phyloP scores from a whole-genome alignment of 257 asterid species.

The Lithospermum erythrorhizon region DNA sequence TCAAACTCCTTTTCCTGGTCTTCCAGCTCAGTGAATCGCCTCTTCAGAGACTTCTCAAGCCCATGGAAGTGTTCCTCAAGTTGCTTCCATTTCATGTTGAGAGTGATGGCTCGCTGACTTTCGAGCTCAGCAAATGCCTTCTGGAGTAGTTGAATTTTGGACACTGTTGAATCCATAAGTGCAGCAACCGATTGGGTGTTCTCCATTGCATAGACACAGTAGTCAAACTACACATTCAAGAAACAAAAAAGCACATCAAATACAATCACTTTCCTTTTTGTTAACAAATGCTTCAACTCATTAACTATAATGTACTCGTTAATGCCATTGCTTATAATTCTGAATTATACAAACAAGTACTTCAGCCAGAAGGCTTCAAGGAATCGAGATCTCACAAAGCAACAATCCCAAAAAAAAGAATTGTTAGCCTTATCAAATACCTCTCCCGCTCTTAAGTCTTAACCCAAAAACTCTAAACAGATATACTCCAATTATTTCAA shows the following conservation, averaged over 20 bases:
- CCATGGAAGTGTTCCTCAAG: constrained; percentile 93
- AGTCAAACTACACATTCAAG: background rate
- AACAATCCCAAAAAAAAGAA: too few species aligned
- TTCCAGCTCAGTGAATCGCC: constrained; percentile 90
- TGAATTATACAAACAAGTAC: too few species aligned
- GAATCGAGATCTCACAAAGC: too few species aligned
- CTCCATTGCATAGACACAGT: constrained; percentile 53
- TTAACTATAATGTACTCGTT: too few species aligned
- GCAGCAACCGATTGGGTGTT: constrained; percentile 43
- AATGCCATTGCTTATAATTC: too few species aligned
- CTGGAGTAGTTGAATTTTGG: constrained; percentile 83
- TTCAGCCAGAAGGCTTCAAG: too few species aligned
- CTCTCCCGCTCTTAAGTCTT: too few species aligned
- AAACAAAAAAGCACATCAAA: constrained; percentile 10
- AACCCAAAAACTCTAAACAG: too few species aligned
- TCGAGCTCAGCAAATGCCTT: constrained; percentile 96
- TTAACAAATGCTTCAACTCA: too few species aligned
- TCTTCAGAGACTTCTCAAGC: constrained; percentile 86
- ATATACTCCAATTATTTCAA: too few species aligned
- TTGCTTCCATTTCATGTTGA: constrained; percentile 89
- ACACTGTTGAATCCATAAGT: constrained; percentile 65
- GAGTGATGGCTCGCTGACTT: constrained; percentile 81
- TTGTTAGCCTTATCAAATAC: too few species aligned
- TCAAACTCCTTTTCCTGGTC: constrained; percentile 85
- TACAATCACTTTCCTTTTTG: background rate